phyloP scores from a whole-genome alignment of 2,329 filamentous ascomycete species.

The Didymella arachidicola region DNA sequence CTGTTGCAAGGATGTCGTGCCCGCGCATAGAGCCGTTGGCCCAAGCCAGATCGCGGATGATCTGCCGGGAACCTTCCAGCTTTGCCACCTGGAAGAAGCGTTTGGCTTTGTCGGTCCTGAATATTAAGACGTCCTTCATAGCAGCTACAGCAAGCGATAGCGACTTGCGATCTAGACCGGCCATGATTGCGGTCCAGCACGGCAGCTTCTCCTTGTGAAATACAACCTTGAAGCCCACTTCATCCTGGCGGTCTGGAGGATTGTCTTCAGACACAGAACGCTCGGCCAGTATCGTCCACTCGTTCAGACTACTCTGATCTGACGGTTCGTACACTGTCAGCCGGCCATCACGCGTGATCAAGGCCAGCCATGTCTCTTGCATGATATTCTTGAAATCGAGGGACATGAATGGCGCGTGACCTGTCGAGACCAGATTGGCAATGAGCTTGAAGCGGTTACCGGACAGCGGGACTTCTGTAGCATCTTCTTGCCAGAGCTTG shows the following conservation, averaged over 20 bases:
- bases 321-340: constrained; percentile 85
- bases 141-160: constrained; percentile 84
- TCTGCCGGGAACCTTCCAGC: constrained; percentile 73
- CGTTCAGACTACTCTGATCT: constrained; percentile 79
- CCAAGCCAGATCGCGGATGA: constrained; percentile 91
- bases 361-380: constrained; percentile 82
- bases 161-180: constrained; percentile 81
- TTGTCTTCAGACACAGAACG: constrained; percentile 72
- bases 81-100: constrained; percentile 87
- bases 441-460: constrained; percentile 82
- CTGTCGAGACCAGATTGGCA: constrained; percentile 69
- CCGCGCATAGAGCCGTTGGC: constrained; percentile 89
- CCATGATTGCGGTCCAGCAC: constrained; percentile 77
- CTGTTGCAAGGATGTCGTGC: constrained; percentile 89
- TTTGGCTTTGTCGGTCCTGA: constrained; percentile 75
- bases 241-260: constrained; percentile 76
- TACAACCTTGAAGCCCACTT: constrained; percentile 82
- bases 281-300: constrained; percentile 78
- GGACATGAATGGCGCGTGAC: constrained; percentile 74
- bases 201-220: constrained; percentile 90
- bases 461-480: constrained; percentile 74
- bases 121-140: constrained; percentile 83
- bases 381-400: constrained; percentile 88
- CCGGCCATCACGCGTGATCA: constrained; percentile 82
- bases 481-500: constrained; percentile 92